A percentile compares a stretch with the other conserved stretches of the same genome.
Conservation (phyloP, 2,329 filamentous ascomycete genomes). For the Plectosphaerella cucumerina region DNA sequence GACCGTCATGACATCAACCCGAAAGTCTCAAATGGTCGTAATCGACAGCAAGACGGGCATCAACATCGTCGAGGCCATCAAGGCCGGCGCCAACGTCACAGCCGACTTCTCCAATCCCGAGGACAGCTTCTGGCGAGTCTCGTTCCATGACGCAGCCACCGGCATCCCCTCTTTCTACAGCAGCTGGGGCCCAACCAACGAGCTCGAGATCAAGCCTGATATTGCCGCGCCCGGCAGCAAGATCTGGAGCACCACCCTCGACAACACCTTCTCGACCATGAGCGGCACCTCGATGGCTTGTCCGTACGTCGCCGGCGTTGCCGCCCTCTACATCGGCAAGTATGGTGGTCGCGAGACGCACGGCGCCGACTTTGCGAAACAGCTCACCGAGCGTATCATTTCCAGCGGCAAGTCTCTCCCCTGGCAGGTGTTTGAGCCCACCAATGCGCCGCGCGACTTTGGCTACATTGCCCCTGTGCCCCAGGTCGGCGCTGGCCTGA, state of each 20-base stretch:
- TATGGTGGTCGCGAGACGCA: conserved; percentile 26
- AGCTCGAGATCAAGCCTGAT: conserved; percentile 38
- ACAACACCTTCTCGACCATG: conserved; percentile 29
- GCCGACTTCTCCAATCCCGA: conserved; percentile 7
- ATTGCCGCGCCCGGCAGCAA: conserved; percentile 36
- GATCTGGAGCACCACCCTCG: conserved; percentile 40
- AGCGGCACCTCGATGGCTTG: conserved; percentile 46
- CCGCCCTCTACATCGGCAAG: conserved; percentile 31
- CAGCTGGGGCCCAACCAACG: conserved; percentile 37
- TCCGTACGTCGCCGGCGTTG: conserved; percentile 39
- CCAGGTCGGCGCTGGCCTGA: conserved; percentile 34
- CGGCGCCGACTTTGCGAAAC: conserved; percentile 23
- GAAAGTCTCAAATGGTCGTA: neutral
- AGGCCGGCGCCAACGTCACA: conserved; percentile 7
- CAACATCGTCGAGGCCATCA: conserved; percentile 13
- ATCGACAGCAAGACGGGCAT: conserved; percentile 4
- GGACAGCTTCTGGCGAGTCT: conserved; percentile 3
- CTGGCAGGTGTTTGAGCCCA: conserved; percentile 17
- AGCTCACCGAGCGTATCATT: conserved; percentile 25
- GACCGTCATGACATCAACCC: conserved; percentile 14
- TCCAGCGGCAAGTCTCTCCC: conserved; percentile 24
- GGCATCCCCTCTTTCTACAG: conserved; percentile 34
- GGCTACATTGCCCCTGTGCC: conserved; percentile 24
- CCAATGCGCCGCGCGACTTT: conserved; percentile 16
- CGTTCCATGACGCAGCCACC: conserved; percentile 18